Evolutionary conservation across 2,329 filamentous ascomycete species (phyloP).

Genomic region (Penicillium sclerotigenum): DNA sequence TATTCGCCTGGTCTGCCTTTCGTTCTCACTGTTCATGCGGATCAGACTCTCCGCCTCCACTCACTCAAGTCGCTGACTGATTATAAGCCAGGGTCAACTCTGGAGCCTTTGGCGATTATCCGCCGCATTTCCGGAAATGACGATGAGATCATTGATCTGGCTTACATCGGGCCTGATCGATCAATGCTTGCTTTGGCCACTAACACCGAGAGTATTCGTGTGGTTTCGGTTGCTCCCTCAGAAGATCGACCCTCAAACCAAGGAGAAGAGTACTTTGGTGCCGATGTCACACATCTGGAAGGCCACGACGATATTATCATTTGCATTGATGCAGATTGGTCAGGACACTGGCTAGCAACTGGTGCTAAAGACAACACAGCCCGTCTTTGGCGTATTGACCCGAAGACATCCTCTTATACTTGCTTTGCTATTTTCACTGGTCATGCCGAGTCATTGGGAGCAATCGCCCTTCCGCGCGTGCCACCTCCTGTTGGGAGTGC

Average conservation of each 20-base stretch:
- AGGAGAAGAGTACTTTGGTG: slow-evolving; percentile 69
- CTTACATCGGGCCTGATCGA: slow-evolving; percentile 75
- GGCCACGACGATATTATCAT: slow-evolving; percentile 96
- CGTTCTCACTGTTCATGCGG: slow-evolving; percentile 78
- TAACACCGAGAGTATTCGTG: slow-evolving; percentile 87
- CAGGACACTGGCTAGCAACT: slow-evolving; percentile 92
- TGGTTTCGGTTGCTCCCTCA: slow-evolving; percentile 65
- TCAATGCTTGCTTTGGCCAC: slow-evolving; percentile 86
- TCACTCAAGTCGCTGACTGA: slow-evolving; percentile 44
- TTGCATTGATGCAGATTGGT: slow-evolving; percentile 91
- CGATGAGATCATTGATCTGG: slow-evolving; percentile 94
- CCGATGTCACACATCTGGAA: slow-evolving; percentile 79
- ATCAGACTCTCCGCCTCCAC: slow-evolving; percentile 82
- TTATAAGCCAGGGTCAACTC: slow-evolving; percentile 41
- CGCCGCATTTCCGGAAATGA: slow-evolving; percentile 91
- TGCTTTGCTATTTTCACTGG: slow-evolving; percentile 82
- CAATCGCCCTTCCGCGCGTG: slow-evolving; percentile 75
- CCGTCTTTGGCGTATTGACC: slow-evolving; percentile 82
- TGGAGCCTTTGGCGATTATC: slow-evolving; percentile 60
- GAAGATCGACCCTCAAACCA: slow-evolving; percentile 33
- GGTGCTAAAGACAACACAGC: slow-evolving; percentile 97
- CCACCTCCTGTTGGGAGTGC: slow-evolving; percentile 66
- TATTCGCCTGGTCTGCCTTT: slow-evolving; percentile 64
- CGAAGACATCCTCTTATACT: slow-evolving; percentile 67
- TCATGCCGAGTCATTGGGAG: slow-evolving; percentile 89